These are phyloP conservation scores for Venturia effusa DNA, from an alignment of 2,329 filamentous ascomycete species.

Conservation along the genomic window DNA sequence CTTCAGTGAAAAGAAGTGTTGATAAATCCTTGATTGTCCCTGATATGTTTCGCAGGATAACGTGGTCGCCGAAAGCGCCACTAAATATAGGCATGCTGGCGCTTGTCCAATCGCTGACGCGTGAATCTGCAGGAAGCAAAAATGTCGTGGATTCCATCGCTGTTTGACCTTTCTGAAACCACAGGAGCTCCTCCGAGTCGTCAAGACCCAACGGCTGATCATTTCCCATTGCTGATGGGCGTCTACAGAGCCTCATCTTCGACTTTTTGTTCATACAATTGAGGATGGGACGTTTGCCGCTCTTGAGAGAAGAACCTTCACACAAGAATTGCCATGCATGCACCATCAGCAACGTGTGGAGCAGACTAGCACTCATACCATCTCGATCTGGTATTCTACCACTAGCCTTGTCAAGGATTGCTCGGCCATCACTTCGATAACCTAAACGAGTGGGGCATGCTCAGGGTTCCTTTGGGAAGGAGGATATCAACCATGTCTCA, in stretches of 20 bases:
- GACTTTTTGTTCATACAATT: not conserved
- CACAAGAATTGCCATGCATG: not conserved
- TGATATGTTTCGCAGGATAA: not conserved
- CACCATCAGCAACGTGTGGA: not conserved
- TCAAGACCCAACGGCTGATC: not conserved
- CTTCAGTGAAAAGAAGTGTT: not conserved
- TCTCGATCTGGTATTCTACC: not conserved
- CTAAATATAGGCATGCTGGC: not conserved
- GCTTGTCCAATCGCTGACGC: not conserved
- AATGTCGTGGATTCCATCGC: not conserved
- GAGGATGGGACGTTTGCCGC: not conserved
- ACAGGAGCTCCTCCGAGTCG: not conserved
- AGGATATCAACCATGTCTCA: no score
- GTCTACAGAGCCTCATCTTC: not conserved
- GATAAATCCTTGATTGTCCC: not conserved
- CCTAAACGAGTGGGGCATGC: not conserved
- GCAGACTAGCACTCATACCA: not conserved
- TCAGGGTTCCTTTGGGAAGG: not conserved
- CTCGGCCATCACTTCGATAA: not conserved
- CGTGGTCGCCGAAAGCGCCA: not conserved
- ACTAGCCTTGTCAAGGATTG: not conserved
- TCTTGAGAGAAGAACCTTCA: not conserved
- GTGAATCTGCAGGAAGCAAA: not conserved
- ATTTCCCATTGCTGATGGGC: not conserved
- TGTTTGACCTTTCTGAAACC: not conserved